Conservation (phyloP, 129 eudicot genomes). For the Lactuca sativa region DNA sequence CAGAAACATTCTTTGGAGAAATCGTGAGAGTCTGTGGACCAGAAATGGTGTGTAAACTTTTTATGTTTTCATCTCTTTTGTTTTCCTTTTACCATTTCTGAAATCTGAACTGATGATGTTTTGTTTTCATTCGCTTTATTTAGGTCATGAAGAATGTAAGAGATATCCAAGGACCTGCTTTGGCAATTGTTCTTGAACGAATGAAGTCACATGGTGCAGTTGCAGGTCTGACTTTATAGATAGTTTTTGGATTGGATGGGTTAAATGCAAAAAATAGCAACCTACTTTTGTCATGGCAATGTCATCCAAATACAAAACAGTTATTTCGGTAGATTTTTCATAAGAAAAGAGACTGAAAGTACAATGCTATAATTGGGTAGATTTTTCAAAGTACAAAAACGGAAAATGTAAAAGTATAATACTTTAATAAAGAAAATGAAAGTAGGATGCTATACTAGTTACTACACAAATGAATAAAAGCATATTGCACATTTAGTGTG, state of each 20-base stretch:
- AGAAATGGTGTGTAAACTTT: slow-evolving; percentile 56
- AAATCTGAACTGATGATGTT: too few relatives aligned
- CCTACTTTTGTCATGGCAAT: not conserved
- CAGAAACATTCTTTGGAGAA: slow-evolving; percentile 87
- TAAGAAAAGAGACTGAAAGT: not conserved
- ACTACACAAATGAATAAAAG: too few relatives aligned
- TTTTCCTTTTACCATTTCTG: not conserved
- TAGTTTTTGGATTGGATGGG: too few relatives aligned
- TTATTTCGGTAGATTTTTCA: too few relatives aligned
- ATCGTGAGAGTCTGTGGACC: slow-evolving; percentile 81
- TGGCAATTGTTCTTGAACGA: slow-evolving; percentile 86
- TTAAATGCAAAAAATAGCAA: not conserved
- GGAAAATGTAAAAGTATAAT: too few relatives aligned
- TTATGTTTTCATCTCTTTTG: not conserved
- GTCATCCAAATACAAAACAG: too few relatives aligned
- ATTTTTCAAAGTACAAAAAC: too few relatives aligned
- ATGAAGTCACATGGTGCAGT: slow-evolving; percentile 70
- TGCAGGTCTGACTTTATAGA: slow-evolving; percentile 45
- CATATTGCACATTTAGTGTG: too few relatives aligned
- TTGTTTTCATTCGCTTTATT: slow-evolving; percentile 26
- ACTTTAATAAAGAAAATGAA: not conserved
- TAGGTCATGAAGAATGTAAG: slow-evolving; percentile 81
- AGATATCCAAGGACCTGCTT: slow-evolving; percentile 96
- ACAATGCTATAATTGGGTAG: not conserved
- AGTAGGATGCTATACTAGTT: not conserved